Base-by-base conservation (phyloP, 2,329 filamentous ascomycete species). In the Calonectria hawksworthii region DNA sequence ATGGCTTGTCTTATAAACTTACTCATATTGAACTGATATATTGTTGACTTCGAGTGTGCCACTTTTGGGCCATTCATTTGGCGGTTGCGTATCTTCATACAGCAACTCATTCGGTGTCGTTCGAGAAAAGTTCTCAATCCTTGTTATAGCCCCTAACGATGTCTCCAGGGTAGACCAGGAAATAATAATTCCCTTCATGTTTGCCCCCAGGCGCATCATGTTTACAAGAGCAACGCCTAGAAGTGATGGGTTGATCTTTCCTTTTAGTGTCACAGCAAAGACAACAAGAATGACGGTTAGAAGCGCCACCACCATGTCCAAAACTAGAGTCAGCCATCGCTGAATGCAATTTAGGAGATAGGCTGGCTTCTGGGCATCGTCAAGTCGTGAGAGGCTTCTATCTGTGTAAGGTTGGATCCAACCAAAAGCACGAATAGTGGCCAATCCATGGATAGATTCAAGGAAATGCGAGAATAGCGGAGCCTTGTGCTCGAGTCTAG, bases 321-420 rank as follows among this genome's bases (percentile, higher is more conserved):
- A 73, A 0, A 90, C 88, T 0, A 92, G 81, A 0, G 84, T 86
- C 2, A 91, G 83, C 90, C 90, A 91, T 50, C 88, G 83, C 71
- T 92, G 90, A 11, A 90, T 87, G 21, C 86, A 86, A 64, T 86
- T 88, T 38, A 91, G 84, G 4, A 90, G 84, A 75, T 91, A 92
- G 41, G 87, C 88, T 1, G 90, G 90, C 64, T 87, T 86, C 73
- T 91, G 90, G 0, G 89, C 88, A 4, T 83, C 81, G 65, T 91
- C 86, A 3, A 89, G 80, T 0, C 85, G 81, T 2, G 75, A 68
- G 0, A 84, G 81, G 2, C 83, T 86, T 59, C 86, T 85, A 16
- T 85, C 76, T 0, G 83, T 81, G 38, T 87, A 86, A 0, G 82
- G 81, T 7, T 78, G 77, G n/a, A 85, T 83, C 84, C 84, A 85